Conservation (phyloP, 148 eudicot genomes). For the Rhododendron ferrugineum region DNA sequence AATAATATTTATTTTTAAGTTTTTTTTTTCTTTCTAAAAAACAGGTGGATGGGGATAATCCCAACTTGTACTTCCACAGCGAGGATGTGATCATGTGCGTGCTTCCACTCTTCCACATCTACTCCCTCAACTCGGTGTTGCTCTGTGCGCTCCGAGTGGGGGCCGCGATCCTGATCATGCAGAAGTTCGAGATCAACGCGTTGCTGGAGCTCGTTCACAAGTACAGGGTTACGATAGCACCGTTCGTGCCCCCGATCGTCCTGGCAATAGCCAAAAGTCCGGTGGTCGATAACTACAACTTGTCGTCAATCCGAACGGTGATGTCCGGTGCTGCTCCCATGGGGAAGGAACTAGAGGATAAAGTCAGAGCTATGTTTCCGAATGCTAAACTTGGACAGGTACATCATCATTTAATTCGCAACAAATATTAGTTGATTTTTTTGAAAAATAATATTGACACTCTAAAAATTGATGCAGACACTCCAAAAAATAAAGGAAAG, state of each 20-base stretch:
- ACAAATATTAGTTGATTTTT: not conserved
- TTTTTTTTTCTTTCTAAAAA: not conserved
- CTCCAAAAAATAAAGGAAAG: too few species aligned
- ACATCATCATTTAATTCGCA: not conserved
- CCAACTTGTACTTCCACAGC: conserved; percentile 50
- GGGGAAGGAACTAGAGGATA: conserved; percentile 84
- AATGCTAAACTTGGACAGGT: conserved; percentile 89
- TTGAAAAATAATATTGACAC: too few species aligned
- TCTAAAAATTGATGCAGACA: too few species aligned
- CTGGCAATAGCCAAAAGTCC: conserved; percentile 69
- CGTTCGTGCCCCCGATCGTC: conserved; percentile 88
- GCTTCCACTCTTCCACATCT: conserved; percentile 80
- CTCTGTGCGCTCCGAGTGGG: conserved; percentile 67
- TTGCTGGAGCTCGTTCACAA: conserved; percentile 49
- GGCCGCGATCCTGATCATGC: conserved; percentile 57
- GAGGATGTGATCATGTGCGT: conserved; percentile 73
- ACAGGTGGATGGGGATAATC: conserved; percentile 66
- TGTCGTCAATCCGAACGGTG: conserved; percentile 55
- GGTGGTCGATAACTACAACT: conserved; percentile 49
- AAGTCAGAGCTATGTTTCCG: conserved; percentile 55
- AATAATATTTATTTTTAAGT: too few species aligned
- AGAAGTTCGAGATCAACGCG: conserved; percentile 57
- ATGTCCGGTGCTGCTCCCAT: conserved; percentile 96
- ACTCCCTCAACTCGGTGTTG: conserved; percentile 63
- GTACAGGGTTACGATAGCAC: conserved; percentile 66